phyloP scores from a whole-genome alignment of 805 yeast species.

The Ogataea thermomethanolica region DNA sequence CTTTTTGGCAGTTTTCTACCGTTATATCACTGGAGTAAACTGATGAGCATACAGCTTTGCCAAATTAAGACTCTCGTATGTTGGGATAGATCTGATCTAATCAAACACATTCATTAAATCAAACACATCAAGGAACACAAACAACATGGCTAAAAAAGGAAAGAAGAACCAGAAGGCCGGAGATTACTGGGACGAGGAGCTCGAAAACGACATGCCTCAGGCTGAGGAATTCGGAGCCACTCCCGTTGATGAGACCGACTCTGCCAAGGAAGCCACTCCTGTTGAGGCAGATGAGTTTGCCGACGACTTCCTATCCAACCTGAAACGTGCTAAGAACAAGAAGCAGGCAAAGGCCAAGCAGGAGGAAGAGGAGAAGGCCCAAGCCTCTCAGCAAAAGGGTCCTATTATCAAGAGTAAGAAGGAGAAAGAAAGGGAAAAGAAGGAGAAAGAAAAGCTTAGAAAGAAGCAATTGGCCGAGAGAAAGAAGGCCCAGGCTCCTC shows the following conservation, averaged over 20 bases:
- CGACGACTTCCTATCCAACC: constrained; percentile 77
- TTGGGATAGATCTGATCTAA: constrained; percentile 12
- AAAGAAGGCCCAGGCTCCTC: constrained; percentile 57
- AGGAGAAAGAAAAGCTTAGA: constrained; percentile 83
- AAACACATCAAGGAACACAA: constrained; percentile 2
- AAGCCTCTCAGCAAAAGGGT: constrained; percentile 34
- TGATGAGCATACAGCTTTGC: constrained; percentile 11
- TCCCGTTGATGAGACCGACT: constrained; percentile 23
- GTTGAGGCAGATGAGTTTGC: constrained; percentile 45
- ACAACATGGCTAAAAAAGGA: constrained; percentile 51
- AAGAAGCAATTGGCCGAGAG: constrained; percentile 88
- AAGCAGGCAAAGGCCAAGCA: constrained; percentile 65
- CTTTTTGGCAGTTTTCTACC: too few species aligned
- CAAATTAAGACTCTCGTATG: constrained; percentile 15
- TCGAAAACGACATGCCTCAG: constrained; percentile 47
- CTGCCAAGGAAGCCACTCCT: constrained; percentile 27
- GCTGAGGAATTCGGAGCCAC: constrained; percentile 52
- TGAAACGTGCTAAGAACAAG: constrained; percentile 76
- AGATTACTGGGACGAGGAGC: constrained; percentile 79
- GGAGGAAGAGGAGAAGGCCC: constrained; percentile 47
- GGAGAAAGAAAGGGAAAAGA: constrained; percentile 93
- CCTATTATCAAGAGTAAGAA: constrained; percentile 85
- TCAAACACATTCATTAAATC: constrained; percentile 9
- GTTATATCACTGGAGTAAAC: constrained; percentile 4
- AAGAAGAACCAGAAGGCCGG: constrained; percentile 67